Evolutionary conservation across 2,329 filamentous ascomycete species (phyloP), one percentile per base, ranked within the genome.

Genomic region (Epichloe typhina): DNA sequence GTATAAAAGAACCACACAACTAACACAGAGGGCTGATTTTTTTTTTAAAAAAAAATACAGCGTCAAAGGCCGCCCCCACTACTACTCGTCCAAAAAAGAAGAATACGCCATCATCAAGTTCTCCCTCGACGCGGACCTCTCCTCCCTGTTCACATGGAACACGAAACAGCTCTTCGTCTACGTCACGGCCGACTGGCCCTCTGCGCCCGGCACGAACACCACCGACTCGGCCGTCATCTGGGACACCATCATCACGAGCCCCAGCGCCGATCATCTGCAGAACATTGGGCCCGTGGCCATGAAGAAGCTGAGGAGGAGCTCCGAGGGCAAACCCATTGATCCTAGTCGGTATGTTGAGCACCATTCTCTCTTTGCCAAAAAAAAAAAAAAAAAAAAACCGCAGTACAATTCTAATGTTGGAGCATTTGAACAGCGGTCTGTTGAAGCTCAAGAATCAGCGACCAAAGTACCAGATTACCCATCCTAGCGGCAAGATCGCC

Each of bases 121-220:
- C 75, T 87, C 90, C 62, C 78, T 98, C 53, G 86, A 95, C 62
- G 86, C 90, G 49, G 91, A 98, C 71, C 79, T 98, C 54, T 85
- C 82, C 54, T 84, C 84, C 42, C 86, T 98, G 60, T 97, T 97
- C 78, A 95, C 87, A 64, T 98, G 91, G 93, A 98, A 98, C 76
- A 98, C 94, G 19, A 98, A 98, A 69, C 88, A 97, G 71, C 73
- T 98, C 62, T 98, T 97, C 71, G 83, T 96, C 66, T 98, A 95
- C 72, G 83, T 98, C 53, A 91, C 88, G 50, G 91, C 91, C 50
- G 83, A 82, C 60, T 84, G 81, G 81, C 72, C 75, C 26, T 59
- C 62, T 42, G 52, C 63, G 47, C 62, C 62, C 47, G 58, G 56
- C 48, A 57, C 58, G 52, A 70, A 69, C 57, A 64, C 60, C 51